phyloP scores from a whole-genome alignment of 1,284 basidiomycete genomes.

The Lignosus rhinocerotis region DNA sequence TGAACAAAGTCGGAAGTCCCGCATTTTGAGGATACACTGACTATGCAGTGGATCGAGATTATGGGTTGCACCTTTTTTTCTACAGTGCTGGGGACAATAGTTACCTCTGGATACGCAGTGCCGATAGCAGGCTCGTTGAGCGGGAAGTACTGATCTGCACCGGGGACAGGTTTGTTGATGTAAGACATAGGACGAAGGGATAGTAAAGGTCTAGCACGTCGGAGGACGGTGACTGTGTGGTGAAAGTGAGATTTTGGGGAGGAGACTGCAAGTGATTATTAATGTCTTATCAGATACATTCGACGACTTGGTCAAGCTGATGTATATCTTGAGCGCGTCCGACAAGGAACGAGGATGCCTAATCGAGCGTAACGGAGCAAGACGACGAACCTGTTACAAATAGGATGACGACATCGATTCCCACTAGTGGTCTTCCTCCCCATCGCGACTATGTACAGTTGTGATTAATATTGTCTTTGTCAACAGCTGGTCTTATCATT shows the following conservation, averaged over 20 bases:
- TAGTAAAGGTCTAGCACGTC: too few relatives aligned
- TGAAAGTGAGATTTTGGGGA: too few relatives aligned
- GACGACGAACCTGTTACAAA: neutral
- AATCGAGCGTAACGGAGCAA: neutral
- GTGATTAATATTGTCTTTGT: too few relatives aligned
- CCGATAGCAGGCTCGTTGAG: conserved; percentile 66
- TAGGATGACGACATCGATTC: conserved; percentile 10
- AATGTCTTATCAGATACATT: neutral
- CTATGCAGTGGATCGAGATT: conserved; percentile 29
- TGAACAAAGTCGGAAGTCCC: conserved; percentile 60
- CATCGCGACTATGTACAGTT: too few relatives aligned
- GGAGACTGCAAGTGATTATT: neutral
- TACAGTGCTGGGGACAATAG: neutral
- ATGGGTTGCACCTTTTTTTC: neutral
- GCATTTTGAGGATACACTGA: conserved; percentile 45
- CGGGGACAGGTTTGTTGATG: conserved; percentile 50
- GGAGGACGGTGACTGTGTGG: too few relatives aligned
- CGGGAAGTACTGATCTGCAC: conserved; percentile 56
- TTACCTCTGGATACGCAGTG: conserved; percentile 40
- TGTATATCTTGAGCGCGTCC: neutral
- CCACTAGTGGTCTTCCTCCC: neutral
- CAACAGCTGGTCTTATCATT: too few relatives aligned
- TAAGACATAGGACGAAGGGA: conserved; percentile 21
- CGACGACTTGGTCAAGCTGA: neutral
- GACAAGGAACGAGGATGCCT: neutral